Percentiles rank a stretch among this genome's conserved stretches.
Conservation (phyloP, 345 rosid species). For the Euphorbia tirucalli region DNA sequence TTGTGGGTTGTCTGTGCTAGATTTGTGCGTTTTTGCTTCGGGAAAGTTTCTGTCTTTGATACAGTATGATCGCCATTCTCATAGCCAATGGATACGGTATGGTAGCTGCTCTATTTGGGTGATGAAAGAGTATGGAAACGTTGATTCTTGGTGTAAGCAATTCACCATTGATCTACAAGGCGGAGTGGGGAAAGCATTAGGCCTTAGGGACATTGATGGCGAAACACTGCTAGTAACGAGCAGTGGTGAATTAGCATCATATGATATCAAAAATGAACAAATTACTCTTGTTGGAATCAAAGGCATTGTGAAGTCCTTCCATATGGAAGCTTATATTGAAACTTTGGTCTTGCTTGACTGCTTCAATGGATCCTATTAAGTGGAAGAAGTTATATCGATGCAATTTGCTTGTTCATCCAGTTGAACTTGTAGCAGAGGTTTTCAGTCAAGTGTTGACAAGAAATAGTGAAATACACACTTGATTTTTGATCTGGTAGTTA, state of each 20-base stretch:
- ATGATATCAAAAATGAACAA: conserved; percentile 2
- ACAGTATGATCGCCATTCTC: conserved; percentile 13
- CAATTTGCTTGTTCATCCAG: no score
- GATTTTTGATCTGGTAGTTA: no score
- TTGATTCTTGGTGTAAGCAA: conserved; percentile 29
- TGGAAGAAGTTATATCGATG: no score
- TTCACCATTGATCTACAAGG: conserved; percentile 18
- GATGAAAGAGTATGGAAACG: conserved; percentile 23
- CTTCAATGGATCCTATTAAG: background rate
- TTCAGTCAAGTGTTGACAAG: no score
- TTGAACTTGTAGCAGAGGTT: no score
- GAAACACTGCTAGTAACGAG: conserved; percentile 24
- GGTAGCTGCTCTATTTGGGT: conserved; percentile 33
- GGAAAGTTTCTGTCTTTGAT: conserved; percentile 21
- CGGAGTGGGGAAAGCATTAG: conserved; percentile 21
- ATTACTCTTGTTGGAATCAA: conserved; percentile 15
- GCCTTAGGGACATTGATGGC: conserved; percentile 25
- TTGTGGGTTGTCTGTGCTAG: conserved; percentile 9
- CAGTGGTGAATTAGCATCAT: conserved; percentile 22
- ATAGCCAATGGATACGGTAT: conserved; percentile 16
- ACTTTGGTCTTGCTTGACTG: conserved; percentile 22
- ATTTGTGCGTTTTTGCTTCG: conserved; percentile 19
- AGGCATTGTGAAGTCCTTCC: conserved; percentile 24
- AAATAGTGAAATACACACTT: no score
- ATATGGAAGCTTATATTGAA: conserved; percentile 26